Percentiles rank a stretch among this genome's conserved stretches.
phyloP scores from a whole-genome alignment of 352 stramenopile genomes.

The Pythium graminicola region DNA sequence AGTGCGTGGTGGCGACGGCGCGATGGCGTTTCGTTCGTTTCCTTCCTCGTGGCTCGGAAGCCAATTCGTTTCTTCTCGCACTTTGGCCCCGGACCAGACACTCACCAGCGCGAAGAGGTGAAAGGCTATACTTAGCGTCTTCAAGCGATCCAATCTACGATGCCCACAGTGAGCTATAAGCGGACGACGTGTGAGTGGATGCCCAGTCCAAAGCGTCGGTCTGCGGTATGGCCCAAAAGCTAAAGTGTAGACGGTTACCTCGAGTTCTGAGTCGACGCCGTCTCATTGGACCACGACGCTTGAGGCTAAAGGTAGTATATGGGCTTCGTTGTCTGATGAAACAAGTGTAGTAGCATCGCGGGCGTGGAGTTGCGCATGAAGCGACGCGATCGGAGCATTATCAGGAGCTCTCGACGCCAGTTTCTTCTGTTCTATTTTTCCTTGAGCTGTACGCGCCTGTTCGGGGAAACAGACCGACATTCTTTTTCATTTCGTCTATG shows the following conservation, averaged over 20 bases:
- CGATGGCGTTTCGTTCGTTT: constrained; percentile 19
- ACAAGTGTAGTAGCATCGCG: too few species aligned
- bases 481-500: not conserved
- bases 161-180: too few species aligned
- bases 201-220: too few species aligned
- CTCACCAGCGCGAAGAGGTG: too few species aligned
- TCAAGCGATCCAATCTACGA: too few species aligned
- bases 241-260: constrained; percentile 15
- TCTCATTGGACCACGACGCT: constrained; percentile 9
- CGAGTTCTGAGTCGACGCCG: constrained; percentile 12
- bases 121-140: too few species aligned
- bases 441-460: constrained; percentile 1
- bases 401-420: constrained; percentile 4
- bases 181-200: too few species aligned
- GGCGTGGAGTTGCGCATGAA: too few species aligned
- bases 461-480: constrained; percentile 1
- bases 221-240: not conserved
- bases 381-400: constrained; percentile 1
- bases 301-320: constrained; percentile 9
- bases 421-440: constrained; percentile 6
- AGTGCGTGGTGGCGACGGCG: not conserved
- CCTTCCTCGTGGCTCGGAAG: constrained; percentile 2
- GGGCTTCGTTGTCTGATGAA: not conserved
- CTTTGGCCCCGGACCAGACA: too few species aligned
- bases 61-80: constrained; percentile 30